Evolutionary conservation across 805 yeast genomes (phyloP).

Genomic region (Wickerhamomyces kurtzmanii): DNA sequence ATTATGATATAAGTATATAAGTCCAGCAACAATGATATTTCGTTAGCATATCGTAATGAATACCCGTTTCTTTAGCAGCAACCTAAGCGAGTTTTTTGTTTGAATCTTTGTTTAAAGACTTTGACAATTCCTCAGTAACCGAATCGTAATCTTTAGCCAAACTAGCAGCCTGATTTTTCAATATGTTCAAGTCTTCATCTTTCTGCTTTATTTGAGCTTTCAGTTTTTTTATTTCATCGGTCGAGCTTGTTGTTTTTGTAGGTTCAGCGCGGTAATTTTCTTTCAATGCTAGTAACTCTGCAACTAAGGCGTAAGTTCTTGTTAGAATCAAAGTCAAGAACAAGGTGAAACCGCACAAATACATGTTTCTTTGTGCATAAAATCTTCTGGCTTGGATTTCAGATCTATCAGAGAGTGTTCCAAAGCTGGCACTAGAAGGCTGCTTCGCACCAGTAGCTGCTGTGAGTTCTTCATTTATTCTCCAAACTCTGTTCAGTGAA

Average conservation of each 20-base stretch:
- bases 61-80: too few relatives aligned
- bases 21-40: too few relatives aligned
- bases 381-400: conserved; percentile 88
- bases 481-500: conserved; percentile 72
- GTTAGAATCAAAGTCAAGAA: conserved; percentile 79
- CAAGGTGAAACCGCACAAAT: conserved; percentile 89
- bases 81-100: too few relatives aligned
- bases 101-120: too few relatives aligned
- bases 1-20: too few relatives aligned
- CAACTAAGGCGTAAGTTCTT: conserved; percentile 75
- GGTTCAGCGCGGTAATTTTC: conserved; percentile 39
- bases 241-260: conserved; percentile 14
- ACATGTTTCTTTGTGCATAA: conserved; percentile 94
- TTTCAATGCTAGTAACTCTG: conserved; percentile 58
- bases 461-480: conserved; percentile 55
- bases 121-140: conserved; percentile 11
- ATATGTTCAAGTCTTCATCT: conserved; percentile 52
- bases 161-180: conserved; percentile 65
- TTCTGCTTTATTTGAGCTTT: conserved; percentile 25
- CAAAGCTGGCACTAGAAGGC: conserved; percentile 19
- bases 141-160: conserved; percentile 57
- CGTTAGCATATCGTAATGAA: too few relatives aligned
- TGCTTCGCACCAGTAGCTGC: conserved; percentile 13
- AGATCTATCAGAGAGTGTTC: conserved; percentile 47
- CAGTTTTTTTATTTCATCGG: conserved; percentile 10